These are phyloP conservation scores for Berberis thunbergii DNA, from an alignment of 164 flowering plant species.

Conservation along the genomic window DNA sequence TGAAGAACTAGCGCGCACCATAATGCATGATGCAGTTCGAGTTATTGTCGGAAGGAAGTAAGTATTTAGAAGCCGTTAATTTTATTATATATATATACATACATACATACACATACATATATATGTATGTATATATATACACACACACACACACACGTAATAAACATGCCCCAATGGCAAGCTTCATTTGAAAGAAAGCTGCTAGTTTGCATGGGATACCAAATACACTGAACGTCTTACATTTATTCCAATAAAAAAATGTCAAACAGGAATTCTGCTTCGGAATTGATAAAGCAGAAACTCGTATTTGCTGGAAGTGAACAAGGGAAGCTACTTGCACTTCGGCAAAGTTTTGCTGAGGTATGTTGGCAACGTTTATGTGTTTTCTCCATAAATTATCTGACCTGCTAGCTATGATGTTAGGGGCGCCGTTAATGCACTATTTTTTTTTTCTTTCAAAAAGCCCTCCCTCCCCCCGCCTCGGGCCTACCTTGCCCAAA, in stretches of 20 bases:
- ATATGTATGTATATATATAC: no score
- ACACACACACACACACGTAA: no score
- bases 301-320: conserved; percentile 83
- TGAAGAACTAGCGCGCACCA: conserved; percentile 89
- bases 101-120: no score
- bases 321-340: conserved; percentile 90
- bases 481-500: no score
- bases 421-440: no score
- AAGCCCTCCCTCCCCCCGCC: no score
- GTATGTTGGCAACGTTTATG: conserved; percentile 24
- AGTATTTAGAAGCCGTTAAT: conserved; percentile 17
- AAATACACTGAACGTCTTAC: not conserved
- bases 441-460: no score
- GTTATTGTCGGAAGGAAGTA: conserved; percentile 91
- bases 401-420: no score
- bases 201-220: not conserved
- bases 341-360: conserved; percentile 87
- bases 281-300: conserved; percentile 72
- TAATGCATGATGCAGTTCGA: conserved; percentile 98
- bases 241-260: not conserved
- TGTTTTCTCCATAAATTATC: not conserved
- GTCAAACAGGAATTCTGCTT: conserved; percentile 73
- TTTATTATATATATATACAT: no score
- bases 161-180: no score
- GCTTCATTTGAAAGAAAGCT: not conserved